Conservation (phyloP, 495 filamentous ascomycete species). For the Jackrogersella multiformis region DNA sequence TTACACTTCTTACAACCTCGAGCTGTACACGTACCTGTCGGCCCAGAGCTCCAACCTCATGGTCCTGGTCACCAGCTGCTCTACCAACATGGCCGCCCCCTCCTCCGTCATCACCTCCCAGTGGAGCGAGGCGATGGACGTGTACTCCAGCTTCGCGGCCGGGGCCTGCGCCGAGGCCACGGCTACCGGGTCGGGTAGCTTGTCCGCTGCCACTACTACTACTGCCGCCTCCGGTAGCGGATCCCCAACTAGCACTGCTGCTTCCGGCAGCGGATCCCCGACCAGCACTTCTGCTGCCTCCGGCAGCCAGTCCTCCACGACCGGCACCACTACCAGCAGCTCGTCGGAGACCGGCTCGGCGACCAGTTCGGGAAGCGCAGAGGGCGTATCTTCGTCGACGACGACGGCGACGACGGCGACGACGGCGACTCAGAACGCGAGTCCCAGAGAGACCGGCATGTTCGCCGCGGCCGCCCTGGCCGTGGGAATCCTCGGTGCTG, state of each 20-base stretch:
- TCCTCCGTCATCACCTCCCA: constrained; percentile 20
- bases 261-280: background rate
- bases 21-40: constrained; percentile 35
- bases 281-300: too few species aligned
- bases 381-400: background rate
- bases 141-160: constrained; percentile 36
- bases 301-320: background rate
- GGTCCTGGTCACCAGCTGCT: constrained; percentile 16
- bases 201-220: background rate
- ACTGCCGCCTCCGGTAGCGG: background rate
- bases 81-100: constrained; percentile 21
- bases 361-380: background rate
- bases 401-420: constrained; percentile 12
- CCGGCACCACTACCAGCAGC: background rate
- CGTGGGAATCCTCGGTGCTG: constrained; percentile 26
- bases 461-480: constrained; percentile 24
- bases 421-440: constrained; percentile 15
- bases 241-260: background rate
- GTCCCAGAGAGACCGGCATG: constrained; percentile 30
- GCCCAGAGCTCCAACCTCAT: constrained; percentile 24
- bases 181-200: background rate
- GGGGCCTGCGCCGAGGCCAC: constrained; percentile 11
- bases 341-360: background rate
- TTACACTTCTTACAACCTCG: constrained; percentile 24
- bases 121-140: constrained; percentile 16